phyloP scores from a whole-genome alignment of 495 filamentous ascomycete species.

The Tirmania nivea region DNA sequence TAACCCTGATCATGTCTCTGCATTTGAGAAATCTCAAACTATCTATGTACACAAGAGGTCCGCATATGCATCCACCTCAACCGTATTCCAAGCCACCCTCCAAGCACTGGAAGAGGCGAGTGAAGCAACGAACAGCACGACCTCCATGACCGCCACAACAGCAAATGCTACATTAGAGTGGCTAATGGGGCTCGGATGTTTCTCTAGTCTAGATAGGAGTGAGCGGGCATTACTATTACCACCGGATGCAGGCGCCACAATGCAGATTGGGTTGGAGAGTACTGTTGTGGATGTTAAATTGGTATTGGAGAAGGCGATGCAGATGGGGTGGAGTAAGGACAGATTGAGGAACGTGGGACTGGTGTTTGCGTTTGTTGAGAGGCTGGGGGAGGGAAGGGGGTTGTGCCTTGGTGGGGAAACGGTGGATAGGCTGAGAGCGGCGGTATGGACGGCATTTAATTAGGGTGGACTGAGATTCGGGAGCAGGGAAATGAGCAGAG shows the following conservation, averaged over 20 bases:
- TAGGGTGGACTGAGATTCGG: neutral
- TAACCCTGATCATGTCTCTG: constrained; percentile 39
- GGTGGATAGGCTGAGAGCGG: constrained; percentile 34
- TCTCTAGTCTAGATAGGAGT: constrained; percentile 46
- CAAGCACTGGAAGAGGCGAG: constrained; percentile 36
- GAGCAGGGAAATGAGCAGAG: too few species aligned
- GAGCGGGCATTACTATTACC: constrained; percentile 58
- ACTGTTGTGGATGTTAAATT: constrained; percentile 65
- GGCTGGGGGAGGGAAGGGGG: constrained; percentile 20
- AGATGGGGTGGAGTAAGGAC: constrained; percentile 37
- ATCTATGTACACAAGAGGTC: constrained; percentile 65
- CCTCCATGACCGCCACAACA: constrained; percentile 9
- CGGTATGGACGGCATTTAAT: constrained; percentile 30
- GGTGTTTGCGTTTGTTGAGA: constrained; percentile 65
- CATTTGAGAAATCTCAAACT: constrained; percentile 54
- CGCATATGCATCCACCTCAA: constrained; percentile 40
- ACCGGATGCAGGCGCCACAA: constrained; percentile 24
- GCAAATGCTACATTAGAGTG: constrained; percentile 39
- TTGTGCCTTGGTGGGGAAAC: constrained; percentile 24
- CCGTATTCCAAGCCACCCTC: constrained; percentile 54
- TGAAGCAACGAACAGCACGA: constrained; percentile 16
- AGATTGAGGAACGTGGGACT: constrained; percentile 50
- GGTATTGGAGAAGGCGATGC: constrained; percentile 38
- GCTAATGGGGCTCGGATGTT: constrained; percentile 45
- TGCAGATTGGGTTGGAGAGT: constrained; percentile 26